A percentile compares a stretch with the other conserved stretches of the same genome.
Conservation (phyloP, 2,329 filamentous ascomycete genomes). For the Eutypella sp. region DNA sequence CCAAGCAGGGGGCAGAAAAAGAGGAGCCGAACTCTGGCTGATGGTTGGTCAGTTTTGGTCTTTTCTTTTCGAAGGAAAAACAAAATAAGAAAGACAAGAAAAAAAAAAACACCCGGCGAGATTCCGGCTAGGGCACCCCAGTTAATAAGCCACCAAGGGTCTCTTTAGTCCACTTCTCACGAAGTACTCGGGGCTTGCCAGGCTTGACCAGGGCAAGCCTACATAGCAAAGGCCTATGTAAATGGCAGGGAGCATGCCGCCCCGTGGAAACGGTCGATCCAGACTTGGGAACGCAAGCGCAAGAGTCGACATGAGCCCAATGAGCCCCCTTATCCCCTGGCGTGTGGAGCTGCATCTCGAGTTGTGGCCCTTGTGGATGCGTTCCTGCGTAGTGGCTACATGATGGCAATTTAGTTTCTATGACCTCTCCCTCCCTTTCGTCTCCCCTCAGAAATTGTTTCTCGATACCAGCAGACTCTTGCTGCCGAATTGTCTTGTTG, state of each 20-base stretch:
- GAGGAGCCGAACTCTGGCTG: no score
- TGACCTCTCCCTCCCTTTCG: background rate
- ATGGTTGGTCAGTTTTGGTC: no score
- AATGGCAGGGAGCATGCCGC: background rate
- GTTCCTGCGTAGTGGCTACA: background rate
- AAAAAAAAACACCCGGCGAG: background rate
- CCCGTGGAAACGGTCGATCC: background rate
- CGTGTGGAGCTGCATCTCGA: background rate
- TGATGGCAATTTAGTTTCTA: no score
- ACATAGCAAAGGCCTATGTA: no score
- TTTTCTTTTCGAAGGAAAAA: no score
- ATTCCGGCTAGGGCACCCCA: background rate
- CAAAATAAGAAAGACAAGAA: background rate
- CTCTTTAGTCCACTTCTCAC: background rate
- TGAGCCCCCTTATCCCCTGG: background rate
- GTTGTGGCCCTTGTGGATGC: no score
- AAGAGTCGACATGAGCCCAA: background rate
- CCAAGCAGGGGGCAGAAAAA: no score
- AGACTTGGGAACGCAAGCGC: background rate
- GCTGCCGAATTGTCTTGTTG: background rate
- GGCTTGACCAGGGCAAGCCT: no score
- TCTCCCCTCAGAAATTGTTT: background rate
- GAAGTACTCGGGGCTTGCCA: background rate
- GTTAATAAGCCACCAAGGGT: background rate
- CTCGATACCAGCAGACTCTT: background rate